Evolutionary conservation across 2,329 filamentous ascomycete genomes (phyloP).

Genomic region (Rhexocercosporidium sp.): DNA sequence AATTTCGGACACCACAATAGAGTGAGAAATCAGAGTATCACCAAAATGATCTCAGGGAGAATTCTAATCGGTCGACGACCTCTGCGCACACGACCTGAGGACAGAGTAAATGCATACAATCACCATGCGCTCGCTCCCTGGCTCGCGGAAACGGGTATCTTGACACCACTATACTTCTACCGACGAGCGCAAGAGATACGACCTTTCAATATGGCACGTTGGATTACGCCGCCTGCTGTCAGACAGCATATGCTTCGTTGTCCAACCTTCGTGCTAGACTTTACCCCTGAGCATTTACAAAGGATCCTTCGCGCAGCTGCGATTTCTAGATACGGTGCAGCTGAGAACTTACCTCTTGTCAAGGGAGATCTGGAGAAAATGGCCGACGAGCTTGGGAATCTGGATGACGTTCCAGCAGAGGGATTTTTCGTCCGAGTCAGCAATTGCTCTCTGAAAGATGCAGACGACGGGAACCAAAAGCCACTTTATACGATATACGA

Average conservation of each 20-base stretch:
- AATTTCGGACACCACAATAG: no score
- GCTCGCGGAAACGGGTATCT: not conserved
- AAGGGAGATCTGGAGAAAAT: not conserved
- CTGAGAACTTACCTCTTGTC: not conserved
- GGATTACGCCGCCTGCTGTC: not conserved
- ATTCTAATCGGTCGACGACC: not conserved
- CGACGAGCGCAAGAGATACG: not conserved
- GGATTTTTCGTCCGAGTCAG: not conserved
- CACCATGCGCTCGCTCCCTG: not conserved
- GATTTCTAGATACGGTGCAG: not conserved
- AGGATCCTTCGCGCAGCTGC: not conserved
- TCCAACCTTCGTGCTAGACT: not conserved
- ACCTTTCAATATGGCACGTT: slow-evolving; percentile 3
- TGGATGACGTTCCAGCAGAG: not conserved
- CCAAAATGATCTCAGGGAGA: not conserved
- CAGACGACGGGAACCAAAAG: not conserved
- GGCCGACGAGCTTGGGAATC: not conserved
- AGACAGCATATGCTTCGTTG: not conserved
- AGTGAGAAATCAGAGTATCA: not conserved
- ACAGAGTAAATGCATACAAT: not conserved
- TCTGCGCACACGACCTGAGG: not conserved
- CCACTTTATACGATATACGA: not conserved
- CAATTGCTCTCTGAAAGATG: not conserved
- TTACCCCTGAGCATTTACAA: not conserved
- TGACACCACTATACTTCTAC: not conserved